Conservation (phyloP, 805 yeast genomes). For the Sugiyamaella marilandica region DNA sequence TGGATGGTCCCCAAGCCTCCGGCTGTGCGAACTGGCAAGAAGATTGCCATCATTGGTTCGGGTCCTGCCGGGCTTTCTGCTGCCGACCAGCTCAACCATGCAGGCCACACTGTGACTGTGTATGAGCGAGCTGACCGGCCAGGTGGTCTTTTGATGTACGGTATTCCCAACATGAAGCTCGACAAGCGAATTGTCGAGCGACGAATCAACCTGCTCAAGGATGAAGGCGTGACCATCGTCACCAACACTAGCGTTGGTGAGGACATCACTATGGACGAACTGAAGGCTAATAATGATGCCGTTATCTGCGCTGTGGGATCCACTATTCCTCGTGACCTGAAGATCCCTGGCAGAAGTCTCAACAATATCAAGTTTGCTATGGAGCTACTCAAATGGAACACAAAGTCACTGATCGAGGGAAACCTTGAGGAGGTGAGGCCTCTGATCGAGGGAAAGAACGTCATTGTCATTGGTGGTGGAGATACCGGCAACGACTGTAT, state of each 20-base stretch:
- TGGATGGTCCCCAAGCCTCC: slow-evolving; percentile 92
- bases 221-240: slow-evolving; percentile 81
- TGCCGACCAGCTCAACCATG: slow-evolving; percentile 95
- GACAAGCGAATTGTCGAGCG: slow-evolving; percentile 91
- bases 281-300: slow-evolving; percentile 66
- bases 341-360: slow-evolving; percentile 88
- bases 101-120: slow-evolving; percentile 89
- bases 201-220: slow-evolving; percentile 83
- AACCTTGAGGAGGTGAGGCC: slow-evolving; percentile 71
- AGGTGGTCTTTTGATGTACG: slow-evolving; percentile 97
- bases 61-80: slow-evolving; percentile 97
- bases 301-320: slow-evolving; percentile 91
- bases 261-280: slow-evolving; percentile 66
- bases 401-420: slow-evolving; percentile 80
- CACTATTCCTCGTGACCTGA: slow-evolving; percentile 92
- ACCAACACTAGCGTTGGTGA: slow-evolving; percentile 80
- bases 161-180: slow-evolving; percentile 98
- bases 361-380: slow-evolving; percentile 91
- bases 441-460: slow-evolving; percentile 76
- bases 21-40: slow-evolving; percentile 71
- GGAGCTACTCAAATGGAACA: slow-evolving; percentile 83
- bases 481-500: slow-evolving; percentile 99
- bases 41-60: slow-evolving; percentile 85
- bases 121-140: slow-evolving; percentile 93
- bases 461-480: slow-evolving; percentile 98